These are phyloP conservation scores for Coleophoma crateriformis DNA, from an alignment of 2,329 filamentous ascomycete species.

Conservation along the genomic window DNA sequence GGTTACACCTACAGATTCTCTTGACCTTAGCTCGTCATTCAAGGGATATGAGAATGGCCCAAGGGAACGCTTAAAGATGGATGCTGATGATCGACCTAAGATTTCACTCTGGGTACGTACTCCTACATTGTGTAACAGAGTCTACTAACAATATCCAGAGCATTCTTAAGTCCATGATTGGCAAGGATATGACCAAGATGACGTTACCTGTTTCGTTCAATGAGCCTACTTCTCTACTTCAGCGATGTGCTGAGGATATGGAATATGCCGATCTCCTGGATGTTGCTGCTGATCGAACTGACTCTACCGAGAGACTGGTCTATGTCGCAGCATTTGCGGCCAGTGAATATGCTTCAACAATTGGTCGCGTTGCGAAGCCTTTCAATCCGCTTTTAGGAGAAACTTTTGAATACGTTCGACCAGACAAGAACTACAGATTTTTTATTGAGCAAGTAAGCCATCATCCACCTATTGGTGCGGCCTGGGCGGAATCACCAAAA, in stretches of 20 bases:
- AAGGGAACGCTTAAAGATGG: conserved; percentile 75
- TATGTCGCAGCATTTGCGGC: conserved; percentile 95
- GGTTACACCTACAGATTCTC: conserved; percentile 36
- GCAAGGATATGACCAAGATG: conserved; percentile 99
- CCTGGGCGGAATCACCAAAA: conserved; percentile 83
- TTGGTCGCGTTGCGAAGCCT: conserved; percentile 93
- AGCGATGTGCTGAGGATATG: conserved; percentile 95
- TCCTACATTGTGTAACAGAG: background rate
- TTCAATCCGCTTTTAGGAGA: conserved; percentile 96
- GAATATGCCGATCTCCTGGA: conserved; percentile 94
- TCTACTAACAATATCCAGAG: conserved; percentile 49
- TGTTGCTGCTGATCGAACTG: conserved; percentile 74
- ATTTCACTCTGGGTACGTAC: conserved; percentile 86
- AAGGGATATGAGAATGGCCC: conserved; percentile 88
- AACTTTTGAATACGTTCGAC: conserved; percentile 92
- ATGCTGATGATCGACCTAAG: conserved; percentile 87
- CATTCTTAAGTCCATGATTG: conserved; percentile 98
- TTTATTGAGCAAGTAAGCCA: conserved; percentile 98
- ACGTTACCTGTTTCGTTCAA: conserved; percentile 97
- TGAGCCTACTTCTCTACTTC: conserved; percentile 90
- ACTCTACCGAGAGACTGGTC: conserved; percentile 86
- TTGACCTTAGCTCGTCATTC: conserved; percentile 73
- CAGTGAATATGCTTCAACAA: conserved; percentile 94
- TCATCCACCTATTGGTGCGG: conserved; percentile 90
- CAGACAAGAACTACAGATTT: conserved; percentile 97